Evolutionary conservation across 306 rosid genomes (phyloP).

Genomic region (Corylus americana): DNA sequence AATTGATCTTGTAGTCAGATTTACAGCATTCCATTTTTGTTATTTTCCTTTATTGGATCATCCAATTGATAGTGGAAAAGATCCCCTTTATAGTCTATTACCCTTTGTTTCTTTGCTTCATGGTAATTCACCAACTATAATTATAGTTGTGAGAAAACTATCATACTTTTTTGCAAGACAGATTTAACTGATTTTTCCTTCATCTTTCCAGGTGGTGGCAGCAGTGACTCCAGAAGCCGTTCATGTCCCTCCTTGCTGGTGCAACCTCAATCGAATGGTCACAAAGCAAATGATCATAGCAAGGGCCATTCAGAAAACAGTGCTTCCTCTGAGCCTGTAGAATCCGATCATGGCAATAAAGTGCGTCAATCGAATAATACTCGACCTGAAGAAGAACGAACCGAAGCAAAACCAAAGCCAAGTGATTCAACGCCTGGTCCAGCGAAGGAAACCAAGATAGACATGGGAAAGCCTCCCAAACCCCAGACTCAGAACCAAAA

Average conservation of each 20-base stretch:
- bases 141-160: no score
- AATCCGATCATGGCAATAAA: slow-evolving; percentile 8
- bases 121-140: no score
- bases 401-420: slow-evolving; percentile 22
- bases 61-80: no score
- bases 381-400: neutral
- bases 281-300: slow-evolving; percentile 11
- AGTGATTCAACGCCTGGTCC: neutral
- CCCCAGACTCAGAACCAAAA: slow-evolving; percentile 17
- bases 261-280: slow-evolving; percentile 16
- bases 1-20: no score
- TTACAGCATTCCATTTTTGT: no score
- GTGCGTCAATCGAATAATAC: neutral
- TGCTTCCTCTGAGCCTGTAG: slow-evolving; percentile 32
- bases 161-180: no score
- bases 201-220: slow-evolving; percentile 49
- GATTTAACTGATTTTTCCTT: neutral
- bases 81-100: no score
- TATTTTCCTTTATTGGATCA: no score
- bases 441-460: slow-evolving; percentile 28
- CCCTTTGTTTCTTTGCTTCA: no score
- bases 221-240: slow-evolving; percentile 45
- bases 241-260: slow-evolving; percentile 44
- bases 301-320: slow-evolving; percentile 36
- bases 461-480: slow-evolving; percentile 40